Evolutionary conservation across 169 alveolate genomes (phyloP), one percentile per base, ranked within the genome.

Genomic region (Babesia caballi): DNA sequence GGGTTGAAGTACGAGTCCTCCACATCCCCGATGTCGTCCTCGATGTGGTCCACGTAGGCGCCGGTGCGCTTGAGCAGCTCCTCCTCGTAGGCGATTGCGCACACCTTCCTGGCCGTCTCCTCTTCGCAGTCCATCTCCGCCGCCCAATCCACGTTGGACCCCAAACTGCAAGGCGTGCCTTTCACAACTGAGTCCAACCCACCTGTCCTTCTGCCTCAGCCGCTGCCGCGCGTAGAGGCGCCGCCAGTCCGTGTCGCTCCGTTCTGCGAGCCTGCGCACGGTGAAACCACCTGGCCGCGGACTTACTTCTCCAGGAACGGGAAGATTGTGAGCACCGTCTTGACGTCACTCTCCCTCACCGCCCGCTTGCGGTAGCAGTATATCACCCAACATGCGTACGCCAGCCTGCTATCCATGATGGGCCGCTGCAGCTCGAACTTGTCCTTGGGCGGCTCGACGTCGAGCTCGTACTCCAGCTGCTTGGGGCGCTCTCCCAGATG

Each of bases 361-460:
- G 40, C 72, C 25, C 85, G 17, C 47, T 65, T 76, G 36, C 85
- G 60, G 66, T 76, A 76, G 53, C 75, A 60, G 50, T 76, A 76
- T 30, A 67, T 41, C 4, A 76, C 63, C 85, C 85, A 76, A 6
- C 67, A 65, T 17, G 68, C 63, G 66, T 76, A 76, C 6, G 75
- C 70, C 28, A 23, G 11, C 28, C 41, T 1, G 32, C 78, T 66
- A 27, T 46, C 33, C 0, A 76, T 27, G 3, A 76, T 42, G 4
- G 69, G 57, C 32, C 69, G 50, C 6, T 36, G 30, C 21, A 42
- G 19, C n/a, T 47, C 68, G 30, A 30, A 40, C 57, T 12, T 17
- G 41, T 41, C 74, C 27, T n/a, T 11, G 12, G 41, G 42, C 2
- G 0, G 51, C 21, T 58, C 12, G 42, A 6, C 33, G 14, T 53